Evolutionary conservation across 768 basidiomycete species (phyloP).

Genomic region (Calocera viscosa): DNA sequence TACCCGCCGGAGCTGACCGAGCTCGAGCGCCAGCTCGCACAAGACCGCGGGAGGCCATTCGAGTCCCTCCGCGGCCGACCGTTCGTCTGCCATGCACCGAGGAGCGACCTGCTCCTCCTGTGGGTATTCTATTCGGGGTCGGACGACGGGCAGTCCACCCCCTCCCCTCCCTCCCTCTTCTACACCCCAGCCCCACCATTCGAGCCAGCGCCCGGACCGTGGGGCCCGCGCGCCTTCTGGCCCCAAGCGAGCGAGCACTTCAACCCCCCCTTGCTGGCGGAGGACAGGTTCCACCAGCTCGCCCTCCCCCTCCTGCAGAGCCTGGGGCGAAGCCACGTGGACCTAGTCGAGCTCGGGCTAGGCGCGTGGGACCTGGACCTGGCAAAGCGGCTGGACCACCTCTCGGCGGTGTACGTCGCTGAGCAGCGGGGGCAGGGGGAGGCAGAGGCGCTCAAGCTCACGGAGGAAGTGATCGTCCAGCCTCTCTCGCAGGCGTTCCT

Average conservation of each 20-base stretch:
- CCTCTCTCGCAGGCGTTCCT: slow-evolving; percentile 12
- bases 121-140: slow-evolving; percentile 14
- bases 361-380: slow-evolving; percentile 16
- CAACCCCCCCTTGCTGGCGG: slow-evolving; percentile 13
- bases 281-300: slow-evolving; percentile 10
- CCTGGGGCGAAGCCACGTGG: slow-evolving; percentile 8
- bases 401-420: not conserved
- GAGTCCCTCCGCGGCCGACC: slow-evolving; percentile 3
- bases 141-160: slow-evolving; percentile 13
- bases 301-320: slow-evolving; percentile 9
- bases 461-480: not conserved
- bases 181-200: not conserved
- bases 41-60: not conserved
- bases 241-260: slow-evolving; percentile 11
- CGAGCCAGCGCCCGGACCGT: not conserved
- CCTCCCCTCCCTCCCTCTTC: not conserved
- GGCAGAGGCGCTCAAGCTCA: not conserved
- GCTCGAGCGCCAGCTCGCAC: slow-evolving; percentile 11
- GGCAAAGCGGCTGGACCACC: slow-evolving; percentile 13
- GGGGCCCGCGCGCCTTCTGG: not conserved
- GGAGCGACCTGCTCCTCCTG: slow-evolving; percentile 6
- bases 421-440: not conserved
- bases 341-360: slow-evolving; percentile 14
- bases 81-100: slow-evolving; percentile 10
- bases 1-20: slow-evolving; percentile 4